Evolutionary conservation across 169 alveolate species (phyloP).

Genomic region (Plasmodium gaboni): DNA sequence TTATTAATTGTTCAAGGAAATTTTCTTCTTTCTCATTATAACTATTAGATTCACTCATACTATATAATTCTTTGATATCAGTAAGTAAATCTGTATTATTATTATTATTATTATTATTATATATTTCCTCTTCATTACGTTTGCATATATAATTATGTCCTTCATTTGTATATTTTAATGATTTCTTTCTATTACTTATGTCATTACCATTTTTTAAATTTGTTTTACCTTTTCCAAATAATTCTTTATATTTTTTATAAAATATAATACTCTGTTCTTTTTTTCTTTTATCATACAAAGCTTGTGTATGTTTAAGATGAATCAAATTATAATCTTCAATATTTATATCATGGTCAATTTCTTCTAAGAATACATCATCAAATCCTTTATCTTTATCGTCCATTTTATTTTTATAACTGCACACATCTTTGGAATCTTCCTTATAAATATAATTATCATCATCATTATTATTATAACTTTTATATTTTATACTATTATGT

Average conservation of each 20-base stretch:
- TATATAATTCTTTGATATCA: slow-evolving; percentile 30
- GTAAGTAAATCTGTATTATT: slow-evolving; percentile 1
- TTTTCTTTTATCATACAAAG: slow-evolving; percentile 3
- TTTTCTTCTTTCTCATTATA: slow-evolving; percentile 21
- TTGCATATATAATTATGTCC: not conserved
- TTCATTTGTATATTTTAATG: not conserved
- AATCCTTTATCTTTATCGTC: not conserved
- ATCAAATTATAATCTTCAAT: not conserved
- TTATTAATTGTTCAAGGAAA: slow-evolving; percentile 65
- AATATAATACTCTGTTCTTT: slow-evolving; percentile 10
- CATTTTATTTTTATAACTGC: not conserved
- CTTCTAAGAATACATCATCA: not conserved
- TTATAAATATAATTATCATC: not conserved
- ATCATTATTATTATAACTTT: not conserved
- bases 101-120: not conserved
- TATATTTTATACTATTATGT: not conserved
- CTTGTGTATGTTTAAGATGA: too few species aligned
- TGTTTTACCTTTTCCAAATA: not conserved
- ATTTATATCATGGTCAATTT: not conserved
- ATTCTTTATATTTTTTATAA: slow-evolving; percentile 10
- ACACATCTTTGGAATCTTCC: not conserved
- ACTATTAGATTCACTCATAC: slow-evolving; percentile 35
- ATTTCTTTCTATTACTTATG: not conserved
- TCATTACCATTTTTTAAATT: slow-evolving; percentile 16
- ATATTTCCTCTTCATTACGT: not conserved